These are phyloP conservation scores for Salix exigua DNA, from an alignment of 345 rosid species.

Conservation along the genomic window DNA sequence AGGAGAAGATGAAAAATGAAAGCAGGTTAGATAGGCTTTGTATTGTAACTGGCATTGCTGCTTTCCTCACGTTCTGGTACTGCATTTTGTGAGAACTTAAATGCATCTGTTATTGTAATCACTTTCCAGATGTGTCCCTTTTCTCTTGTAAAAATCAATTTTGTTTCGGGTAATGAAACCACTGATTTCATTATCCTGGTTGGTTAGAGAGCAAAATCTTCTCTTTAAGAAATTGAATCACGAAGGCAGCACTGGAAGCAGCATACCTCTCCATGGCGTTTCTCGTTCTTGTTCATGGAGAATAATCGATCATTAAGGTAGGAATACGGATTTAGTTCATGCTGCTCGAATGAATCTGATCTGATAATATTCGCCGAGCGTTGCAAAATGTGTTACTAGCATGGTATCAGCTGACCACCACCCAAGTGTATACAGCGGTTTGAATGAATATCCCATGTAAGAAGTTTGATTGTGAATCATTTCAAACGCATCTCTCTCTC, in stretches of 20 bases:
- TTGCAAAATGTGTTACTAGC: background rate
- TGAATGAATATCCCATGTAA: too few species aligned
- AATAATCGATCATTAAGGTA: background rate
- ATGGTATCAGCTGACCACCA: too few species aligned
- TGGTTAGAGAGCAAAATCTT: background rate
- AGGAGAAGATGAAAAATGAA: slow-evolving; percentile 73
- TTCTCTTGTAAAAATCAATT: slow-evolving; percentile 32
- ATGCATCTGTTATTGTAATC: background rate
- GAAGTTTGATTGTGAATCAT: background rate
- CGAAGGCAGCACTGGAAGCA: background rate
- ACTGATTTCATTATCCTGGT: background rate
- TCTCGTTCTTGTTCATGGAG: background rate
- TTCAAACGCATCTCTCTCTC: background rate
- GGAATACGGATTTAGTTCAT: background rate
- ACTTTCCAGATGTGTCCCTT: background rate
- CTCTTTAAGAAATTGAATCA: too few species aligned
- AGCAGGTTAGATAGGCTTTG: slow-evolving; percentile 60
- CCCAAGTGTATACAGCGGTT: background rate
- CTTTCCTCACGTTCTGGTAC: slow-evolving; percentile 56
- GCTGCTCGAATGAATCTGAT: background rate
- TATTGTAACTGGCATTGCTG: slow-evolving; percentile 60
- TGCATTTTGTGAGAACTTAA: slow-evolving; percentile 43
- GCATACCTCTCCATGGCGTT: background rate
- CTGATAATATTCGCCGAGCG: background rate
- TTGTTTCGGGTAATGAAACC: slow-evolving; percentile 23